These are phyloP conservation scores for Aspergillus biplanus DNA, from an alignment of 495 filamentous ascomycete species.

Conservation along the genomic window DNA sequence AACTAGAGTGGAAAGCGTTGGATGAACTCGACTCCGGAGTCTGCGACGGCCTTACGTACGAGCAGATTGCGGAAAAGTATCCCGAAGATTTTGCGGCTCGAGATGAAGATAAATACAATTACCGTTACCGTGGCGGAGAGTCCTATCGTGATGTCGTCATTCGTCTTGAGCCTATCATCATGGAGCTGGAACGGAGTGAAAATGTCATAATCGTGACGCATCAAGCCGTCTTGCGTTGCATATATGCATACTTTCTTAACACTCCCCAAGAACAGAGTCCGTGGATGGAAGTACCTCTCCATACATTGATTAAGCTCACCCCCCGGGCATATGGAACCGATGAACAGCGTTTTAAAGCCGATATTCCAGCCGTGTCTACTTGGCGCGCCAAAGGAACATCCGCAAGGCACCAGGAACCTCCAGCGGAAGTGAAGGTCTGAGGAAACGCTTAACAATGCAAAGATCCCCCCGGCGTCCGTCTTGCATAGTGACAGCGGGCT, in stretches of 20 bases:
- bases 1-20: conserved; percentile 96
- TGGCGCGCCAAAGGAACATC: conserved; percentile 91
- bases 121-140: conserved; percentile 95
- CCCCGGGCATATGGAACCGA: conserved; percentile 92
- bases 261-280: conserved; percentile 87
- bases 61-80: conserved; percentile 85
- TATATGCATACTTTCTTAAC: conserved; percentile 99
- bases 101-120: conserved; percentile 98
- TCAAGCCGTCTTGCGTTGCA: conserved; percentile 94
- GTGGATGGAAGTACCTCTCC: conserved; percentile 97
- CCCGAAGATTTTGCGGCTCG: conserved; percentile 93
- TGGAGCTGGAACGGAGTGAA: conserved; percentile 94
- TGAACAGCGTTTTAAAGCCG: conserved; percentile 81
- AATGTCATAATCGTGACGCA: conserved; percentile 98
- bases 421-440: conserved; percentile 29
- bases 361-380: conserved; percentile 92
- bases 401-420: conserved; percentile 68
- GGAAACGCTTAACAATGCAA: background rate
- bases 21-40: conserved; percentile 97
- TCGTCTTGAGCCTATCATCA: conserved; percentile 97
- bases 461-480: background rate
- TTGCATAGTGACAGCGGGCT: background rate
- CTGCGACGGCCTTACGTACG: conserved; percentile 94
- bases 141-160: conserved; percentile 98
- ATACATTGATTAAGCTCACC: conserved; percentile 94